phyloP scores from a whole-genome alignment of 2,329 filamentous ascomycete genomes.

The Pseudovirgaria hyperparasitica region DNA sequence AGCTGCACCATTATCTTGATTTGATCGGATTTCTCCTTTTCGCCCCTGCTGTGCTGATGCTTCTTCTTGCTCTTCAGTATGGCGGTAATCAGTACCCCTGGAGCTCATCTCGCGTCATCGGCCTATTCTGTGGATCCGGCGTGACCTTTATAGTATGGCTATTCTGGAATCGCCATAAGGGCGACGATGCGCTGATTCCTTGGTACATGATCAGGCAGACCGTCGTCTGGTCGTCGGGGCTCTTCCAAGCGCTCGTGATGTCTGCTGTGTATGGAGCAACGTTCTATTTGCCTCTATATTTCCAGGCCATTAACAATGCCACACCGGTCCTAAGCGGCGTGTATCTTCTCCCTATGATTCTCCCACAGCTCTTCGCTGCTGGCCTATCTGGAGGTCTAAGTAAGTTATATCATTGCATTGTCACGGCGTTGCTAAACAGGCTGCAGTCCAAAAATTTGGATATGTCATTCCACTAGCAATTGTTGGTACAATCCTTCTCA shows the following conservation, averaged over 20 bases:
- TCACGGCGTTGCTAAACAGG: too few species aligned
- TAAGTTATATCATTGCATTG: too few species aligned
- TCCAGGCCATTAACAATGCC: too few species aligned
- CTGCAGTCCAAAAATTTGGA: too few species aligned
- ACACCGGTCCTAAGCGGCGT: too few species aligned
- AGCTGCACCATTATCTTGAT: constrained; percentile 3
- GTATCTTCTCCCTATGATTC: too few species aligned
- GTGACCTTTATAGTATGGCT: constrained; percentile 6
- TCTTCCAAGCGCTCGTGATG: constrained; percentile 13
- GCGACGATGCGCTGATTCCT: constrained; percentile 15
- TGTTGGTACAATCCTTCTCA: too few species aligned
- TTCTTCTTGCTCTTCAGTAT: constrained; percentile 10
- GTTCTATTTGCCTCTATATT: constrained; percentile 27
- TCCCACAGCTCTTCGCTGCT: too few species aligned
- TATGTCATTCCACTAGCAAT: too few species aligned
- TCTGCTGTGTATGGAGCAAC: constrained; percentile 16
- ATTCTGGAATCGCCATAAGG: constrained; percentile 3
- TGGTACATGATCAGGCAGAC: constrained; percentile 20
- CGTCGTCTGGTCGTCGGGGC: constrained; percentile 14
- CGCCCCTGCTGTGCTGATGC: constrained; percentile 5
- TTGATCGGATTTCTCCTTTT: constrained; percentile 8
- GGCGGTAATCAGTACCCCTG: constrained; percentile 9
- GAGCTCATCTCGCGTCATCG: constrained; percentile 8
- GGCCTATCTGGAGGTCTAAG: too few species aligned
- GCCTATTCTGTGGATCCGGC: constrained; percentile 6